Evolutionary conservation across 768 basidiomycete genomes (phyloP), one percentile per base, ranked within the genome.

Genomic region (Piloderma croceum): DNA sequence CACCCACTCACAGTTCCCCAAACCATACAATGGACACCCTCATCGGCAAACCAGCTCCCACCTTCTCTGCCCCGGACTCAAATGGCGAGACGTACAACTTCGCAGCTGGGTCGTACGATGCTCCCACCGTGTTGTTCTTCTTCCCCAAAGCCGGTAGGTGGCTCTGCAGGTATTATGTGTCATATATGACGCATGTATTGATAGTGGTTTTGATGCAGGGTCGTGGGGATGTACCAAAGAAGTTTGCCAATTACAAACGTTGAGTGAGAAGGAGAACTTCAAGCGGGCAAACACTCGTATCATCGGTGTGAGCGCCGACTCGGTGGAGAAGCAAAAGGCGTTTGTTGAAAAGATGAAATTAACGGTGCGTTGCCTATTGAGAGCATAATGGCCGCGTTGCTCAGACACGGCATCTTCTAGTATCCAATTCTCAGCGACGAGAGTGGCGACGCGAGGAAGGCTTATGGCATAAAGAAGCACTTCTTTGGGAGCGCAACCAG

Each of bases 151-250:
- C 83, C 29, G 78, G 83, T 81, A 40, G 31, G 29, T 45, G 44
- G n/a, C 51, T 46, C 24, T 20, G 24, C n/a, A 32, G 44, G 2
- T 3, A 15, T 34, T 39, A 38, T n/a, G 25, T 15, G 11, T 17
- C 31, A 19, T 23, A 39, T 19, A n/a, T 19, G 22, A 34, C 24
- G 31, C 33, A 24, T 13, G 19, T 45, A 22, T 15, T 18, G n/a
- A n/a, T n/a, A n/a, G n/a, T n/a, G n/a, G n/a, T n/a, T 33, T 24
- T 17, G 24, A 31, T 33, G 34, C 57, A 81, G 85, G 81, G 5
- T 77, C 85, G 2, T 80, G 67, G 37, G 87, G 83, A 5, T 90
- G 90, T 60, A 92, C 85, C 13, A 80, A 73, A 52, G 80, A 91
- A 59, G 88, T 83, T 2, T 90, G 87, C 51, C 70, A 79, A 38